A percentile compares a stretch with the other conserved stretches of the same genome.
Evolutionary conservation across 305 asterid genomes (phyloP).

Genomic region (Rubia peregrina): DNA sequence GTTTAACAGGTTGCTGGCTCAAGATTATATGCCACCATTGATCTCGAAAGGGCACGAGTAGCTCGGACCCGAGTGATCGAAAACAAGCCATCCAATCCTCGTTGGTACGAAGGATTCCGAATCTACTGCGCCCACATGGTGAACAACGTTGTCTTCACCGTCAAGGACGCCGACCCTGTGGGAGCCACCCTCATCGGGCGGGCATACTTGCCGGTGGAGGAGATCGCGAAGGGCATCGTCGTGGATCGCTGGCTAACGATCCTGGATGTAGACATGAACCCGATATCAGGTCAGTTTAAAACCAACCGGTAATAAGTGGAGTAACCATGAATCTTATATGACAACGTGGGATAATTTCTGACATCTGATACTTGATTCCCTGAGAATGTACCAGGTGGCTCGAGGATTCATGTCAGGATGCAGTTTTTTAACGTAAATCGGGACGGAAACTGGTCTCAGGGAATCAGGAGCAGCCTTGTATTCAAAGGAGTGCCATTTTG

Average conservation of each 20-base stretch:
- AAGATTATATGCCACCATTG: constrained; percentile 65
- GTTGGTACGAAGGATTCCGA: constrained; percentile 56
- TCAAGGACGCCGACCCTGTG: constrained; percentile 48
- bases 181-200: constrained; percentile 81
- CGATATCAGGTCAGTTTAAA: constrained; percentile 30
- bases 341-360: too few relatives aligned
- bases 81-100: constrained; percentile 48
- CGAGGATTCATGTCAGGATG: constrained; percentile 55
- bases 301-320: too few relatives aligned
- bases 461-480: constrained; percentile 32
- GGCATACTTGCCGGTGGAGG: constrained; percentile 56
- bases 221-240: constrained; percentile 33
- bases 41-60: constrained; percentile 62
- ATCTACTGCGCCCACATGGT: constrained; percentile 64
- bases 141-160: constrained; percentile 54
- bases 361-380: too few relatives aligned
- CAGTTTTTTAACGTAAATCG: constrained; percentile 37
- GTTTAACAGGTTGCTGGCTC: constrained; percentile 39
- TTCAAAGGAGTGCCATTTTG: constrained; percentile 59
- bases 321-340: too few relatives aligned
- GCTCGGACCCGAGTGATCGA: constrained; percentile 53
- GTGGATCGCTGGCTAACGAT: constrained; percentile 57
- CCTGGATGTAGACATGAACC: constrained; percentile 44
- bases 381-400: constrained; percentile 25
- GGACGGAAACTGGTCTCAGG: constrained; percentile 61